A percentile compares a stretch with the other conserved stretches of the same genome.
phyloP scores from a whole-genome alignment of 140 eudicot species.

The Ambrosia hybrid region DNA sequence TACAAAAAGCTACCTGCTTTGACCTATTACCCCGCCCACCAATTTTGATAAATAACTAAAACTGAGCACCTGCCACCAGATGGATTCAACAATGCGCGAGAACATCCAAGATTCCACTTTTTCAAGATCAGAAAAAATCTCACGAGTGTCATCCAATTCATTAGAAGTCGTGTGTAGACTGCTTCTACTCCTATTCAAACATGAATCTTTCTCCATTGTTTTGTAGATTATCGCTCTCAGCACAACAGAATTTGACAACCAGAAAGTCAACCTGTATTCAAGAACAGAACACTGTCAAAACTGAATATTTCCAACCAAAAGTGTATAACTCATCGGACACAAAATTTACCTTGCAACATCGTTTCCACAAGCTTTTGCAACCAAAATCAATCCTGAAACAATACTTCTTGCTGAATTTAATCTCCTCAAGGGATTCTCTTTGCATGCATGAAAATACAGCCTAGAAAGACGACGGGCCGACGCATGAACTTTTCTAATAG shows the following conservation, averaged over 20 bases:
- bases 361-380: conserved; percentile 90
- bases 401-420: conserved; percentile 60
- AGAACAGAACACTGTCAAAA: neutral
- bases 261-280: conserved; percentile 76
- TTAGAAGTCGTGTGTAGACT: conserved; percentile 24
- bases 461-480: conserved; percentile 94
- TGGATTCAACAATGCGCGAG: conserved; percentile 73
- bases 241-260: conserved; percentile 77
- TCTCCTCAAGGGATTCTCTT: conserved; percentile 47
- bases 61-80: conserved; percentile 88
- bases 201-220: conserved; percentile 41
- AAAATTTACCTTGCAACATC: conserved; percentile 85
- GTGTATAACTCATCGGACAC: conserved; percentile 13
- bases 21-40: neutral
- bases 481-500: conserved; percentile 75
- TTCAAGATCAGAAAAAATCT: conserved; percentile 57
- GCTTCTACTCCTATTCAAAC: conserved; percentile 28
- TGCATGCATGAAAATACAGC: conserved; percentile 68
- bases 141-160: conserved; percentile 54
- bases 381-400: conserved; percentile 75
- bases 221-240: conserved; percentile 64
- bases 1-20: no score
- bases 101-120: conserved; percentile 85
- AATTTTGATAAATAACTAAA: conserved; percentile 1
- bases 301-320: conserved; percentile 1